Percentiles rank a stretch among this genome's conserved stretches.
phyloP scores from a whole-genome alignment of 2,329 filamentous ascomycete genomes.

The Fusarium praegraminearum region DNA sequence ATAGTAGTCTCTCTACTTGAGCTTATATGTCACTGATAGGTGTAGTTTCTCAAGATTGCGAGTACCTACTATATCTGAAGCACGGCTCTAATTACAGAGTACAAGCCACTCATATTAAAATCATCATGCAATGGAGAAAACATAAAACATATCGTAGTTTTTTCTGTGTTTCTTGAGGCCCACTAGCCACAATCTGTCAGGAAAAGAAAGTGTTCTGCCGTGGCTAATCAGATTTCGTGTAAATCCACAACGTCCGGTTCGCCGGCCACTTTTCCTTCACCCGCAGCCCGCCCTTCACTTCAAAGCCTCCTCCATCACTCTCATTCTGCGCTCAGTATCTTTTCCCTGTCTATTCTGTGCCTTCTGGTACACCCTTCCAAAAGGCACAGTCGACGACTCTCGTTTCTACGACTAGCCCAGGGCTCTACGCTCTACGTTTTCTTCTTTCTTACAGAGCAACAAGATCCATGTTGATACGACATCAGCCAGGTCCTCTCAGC shows the following conservation, averaged over 20 bases:
- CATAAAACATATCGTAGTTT: neutral
- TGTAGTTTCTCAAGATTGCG: neutral
- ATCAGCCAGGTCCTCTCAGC: slow-evolving; percentile 27
- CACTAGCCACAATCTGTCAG: slow-evolving; percentile 20
- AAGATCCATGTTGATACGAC: slow-evolving; percentile 30
- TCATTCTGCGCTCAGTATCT: slow-evolving; percentile 26
- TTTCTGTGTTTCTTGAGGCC: slow-evolving; percentile 6
- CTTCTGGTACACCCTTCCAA: neutral
- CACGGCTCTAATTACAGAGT: neutral
- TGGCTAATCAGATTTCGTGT: slow-evolving; percentile 23
- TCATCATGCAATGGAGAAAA: neutral
- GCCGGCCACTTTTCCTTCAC: slow-evolving; percentile 43
- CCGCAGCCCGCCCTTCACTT: slow-evolving; percentile 29
- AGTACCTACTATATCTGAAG: neutral
- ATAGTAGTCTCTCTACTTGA: neutral
- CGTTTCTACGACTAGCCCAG: neutral
- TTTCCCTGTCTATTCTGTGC: slow-evolving; percentile 1
- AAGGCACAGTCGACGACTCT: neutral
- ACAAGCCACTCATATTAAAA: neutral
- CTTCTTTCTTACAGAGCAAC: neutral
- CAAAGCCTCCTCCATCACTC: slow-evolving; percentile 41
- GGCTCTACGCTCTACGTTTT: neutral
- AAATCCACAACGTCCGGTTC: slow-evolving; percentile 44
- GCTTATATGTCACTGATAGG: neutral
- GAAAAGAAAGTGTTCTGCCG: slow-evolving; percentile 6